A percentile compares a stretch with the other conserved stretches of the same genome.
phyloP scores from a whole-genome alignment of 257 asterid genomes.

The Asclepias syriaca region DNA sequence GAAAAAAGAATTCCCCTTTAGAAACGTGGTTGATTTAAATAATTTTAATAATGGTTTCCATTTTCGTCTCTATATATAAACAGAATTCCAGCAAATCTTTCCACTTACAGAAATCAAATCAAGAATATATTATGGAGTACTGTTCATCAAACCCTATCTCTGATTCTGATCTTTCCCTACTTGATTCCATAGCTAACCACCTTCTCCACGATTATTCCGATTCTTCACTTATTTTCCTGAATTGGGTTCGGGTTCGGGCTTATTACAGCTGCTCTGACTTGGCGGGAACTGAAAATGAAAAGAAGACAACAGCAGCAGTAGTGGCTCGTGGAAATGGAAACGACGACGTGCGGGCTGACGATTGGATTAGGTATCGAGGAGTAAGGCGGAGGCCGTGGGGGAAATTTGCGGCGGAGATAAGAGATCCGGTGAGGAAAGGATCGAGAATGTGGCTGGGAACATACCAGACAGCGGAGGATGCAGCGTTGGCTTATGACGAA shows the following conservation, averaged over 20 bases:
- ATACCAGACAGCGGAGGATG: neutral
- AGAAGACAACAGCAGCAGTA: neutral
- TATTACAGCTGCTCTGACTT: neutral
- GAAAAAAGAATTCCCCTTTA: neutral
- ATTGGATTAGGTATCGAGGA: neutral
- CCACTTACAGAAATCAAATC: neutral
- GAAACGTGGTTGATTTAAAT: neutral
- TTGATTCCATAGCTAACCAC: neutral
- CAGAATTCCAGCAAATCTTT: neutral
- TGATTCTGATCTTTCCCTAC: neutral
- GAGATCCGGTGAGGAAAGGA: conserved; percentile 4
- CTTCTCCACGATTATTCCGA: neutral
- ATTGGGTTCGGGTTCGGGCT: neutral
- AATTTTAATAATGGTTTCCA: too few relatives aligned
- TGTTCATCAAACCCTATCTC: neutral
- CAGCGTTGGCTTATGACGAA: conserved; percentile 4
- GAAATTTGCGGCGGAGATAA: conserved; percentile 2
- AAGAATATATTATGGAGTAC: neutral
- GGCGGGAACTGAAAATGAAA: neutral
- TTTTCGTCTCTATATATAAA: too few relatives aligned
- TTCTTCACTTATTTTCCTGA: neutral
- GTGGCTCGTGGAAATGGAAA: neutral
- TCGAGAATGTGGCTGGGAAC: conserved; percentile 5
- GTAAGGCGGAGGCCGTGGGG: conserved; percentile 12
- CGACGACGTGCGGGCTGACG: neutral